Evolutionary conservation across 2,329 filamentous ascomycete species (phyloP).

Genomic region (Nectriaceae sp.): DNA sequence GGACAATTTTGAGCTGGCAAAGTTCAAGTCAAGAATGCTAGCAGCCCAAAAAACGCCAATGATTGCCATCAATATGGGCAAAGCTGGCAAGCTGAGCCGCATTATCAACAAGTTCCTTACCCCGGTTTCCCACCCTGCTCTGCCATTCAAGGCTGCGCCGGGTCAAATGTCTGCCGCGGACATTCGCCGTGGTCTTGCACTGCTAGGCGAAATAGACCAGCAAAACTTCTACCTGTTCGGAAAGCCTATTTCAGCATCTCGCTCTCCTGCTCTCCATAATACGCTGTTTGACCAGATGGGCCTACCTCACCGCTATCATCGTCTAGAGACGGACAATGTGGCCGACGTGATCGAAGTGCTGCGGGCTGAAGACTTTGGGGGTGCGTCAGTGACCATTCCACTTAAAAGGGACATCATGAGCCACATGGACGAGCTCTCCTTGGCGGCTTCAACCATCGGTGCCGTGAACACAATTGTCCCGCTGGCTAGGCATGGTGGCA

Average conservation of each 20-base stretch:
- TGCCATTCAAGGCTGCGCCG: slow-evolving; percentile 93
- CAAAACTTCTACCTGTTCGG: slow-evolving; percentile 88
- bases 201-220: slow-evolving; percentile 76
- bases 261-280: slow-evolving; percentile 90
- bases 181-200: slow-evolving; percentile 75
- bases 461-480: slow-evolving; percentile 94
- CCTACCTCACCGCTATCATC: slow-evolving; percentile 79
- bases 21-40: slow-evolving; percentile 78
- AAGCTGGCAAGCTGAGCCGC: slow-evolving; percentile 82
- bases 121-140: slow-evolving; percentile 82
- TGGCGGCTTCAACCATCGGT: slow-evolving; percentile 79
- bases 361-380: slow-evolving; percentile 75
- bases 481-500: slow-evolving; percentile 36
- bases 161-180: slow-evolving; percentile 90
- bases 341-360: slow-evolving; percentile 66
- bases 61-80: slow-evolving; percentile 96
- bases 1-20: slow-evolving; percentile 83
- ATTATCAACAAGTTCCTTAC: slow-evolving; percentile 93
- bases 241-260: slow-evolving; percentile 77
- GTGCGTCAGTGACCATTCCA: slow-evolving; percentile 93
- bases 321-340: slow-evolving; percentile 71
- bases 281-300: slow-evolving; percentile 74
- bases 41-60: slow-evolving; percentile 76
- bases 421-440: slow-evolving; percentile 76
- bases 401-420: slow-evolving; percentile 87